These are phyloP conservation scores for Ceratocystis destructans DNA, from an alignment of 2,329 filamentous ascomycete genomes.

Conservation along the genomic window DNA sequence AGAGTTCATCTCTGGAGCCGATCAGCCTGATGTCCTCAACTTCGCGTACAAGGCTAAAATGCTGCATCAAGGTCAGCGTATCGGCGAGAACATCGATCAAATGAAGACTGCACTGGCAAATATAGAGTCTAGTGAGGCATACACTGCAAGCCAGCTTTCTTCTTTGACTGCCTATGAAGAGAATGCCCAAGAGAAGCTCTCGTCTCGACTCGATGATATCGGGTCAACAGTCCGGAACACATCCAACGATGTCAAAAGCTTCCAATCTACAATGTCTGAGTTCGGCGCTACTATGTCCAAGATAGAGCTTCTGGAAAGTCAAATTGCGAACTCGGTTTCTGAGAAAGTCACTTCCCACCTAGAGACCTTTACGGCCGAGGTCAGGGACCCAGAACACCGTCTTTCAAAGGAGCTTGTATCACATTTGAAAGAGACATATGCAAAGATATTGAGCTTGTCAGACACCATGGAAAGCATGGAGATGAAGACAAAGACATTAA, in stretches of 20 bases:
- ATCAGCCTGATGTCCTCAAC: slow-evolving; percentile 10
- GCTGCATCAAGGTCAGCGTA: slow-evolving; percentile 11
- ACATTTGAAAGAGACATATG: slow-evolving; percentile 12
- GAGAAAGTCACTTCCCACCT: neutral
- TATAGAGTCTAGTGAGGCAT: slow-evolving; percentile 14
- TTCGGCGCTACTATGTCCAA: slow-evolving; percentile 10
- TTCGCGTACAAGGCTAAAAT: slow-evolving; percentile 18
- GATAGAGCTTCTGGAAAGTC: slow-evolving; percentile 11
- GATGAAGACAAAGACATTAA: slow-evolving; percentile 11
- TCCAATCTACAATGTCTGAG: slow-evolving; percentile 6
- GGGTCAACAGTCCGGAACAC: slow-evolving; percentile 1
- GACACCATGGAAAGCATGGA: slow-evolving; percentile 8
- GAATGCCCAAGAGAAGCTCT: slow-evolving; percentile 8
- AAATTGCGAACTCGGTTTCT: neutral
- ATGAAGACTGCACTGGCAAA: slow-evolving; percentile 14
- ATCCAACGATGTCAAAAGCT: slow-evolving; percentile 11
- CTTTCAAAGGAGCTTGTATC: slow-evolving; percentile 12
- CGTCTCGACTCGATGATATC: slow-evolving; percentile 12
- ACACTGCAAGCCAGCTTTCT: slow-evolving; percentile 13
- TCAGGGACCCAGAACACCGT: slow-evolving; percentile 9
- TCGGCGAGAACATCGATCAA: slow-evolving; percentile 8
- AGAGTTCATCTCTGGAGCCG: slow-evolving; percentile 12
- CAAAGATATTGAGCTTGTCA: slow-evolving; percentile 5
- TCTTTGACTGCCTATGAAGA: slow-evolving; percentile 3
- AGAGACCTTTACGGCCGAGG: neutral